Evolutionary conservation across 352 stramenopile species (phyloP).

Genomic region (Globisporangium recalcitrans): DNA sequence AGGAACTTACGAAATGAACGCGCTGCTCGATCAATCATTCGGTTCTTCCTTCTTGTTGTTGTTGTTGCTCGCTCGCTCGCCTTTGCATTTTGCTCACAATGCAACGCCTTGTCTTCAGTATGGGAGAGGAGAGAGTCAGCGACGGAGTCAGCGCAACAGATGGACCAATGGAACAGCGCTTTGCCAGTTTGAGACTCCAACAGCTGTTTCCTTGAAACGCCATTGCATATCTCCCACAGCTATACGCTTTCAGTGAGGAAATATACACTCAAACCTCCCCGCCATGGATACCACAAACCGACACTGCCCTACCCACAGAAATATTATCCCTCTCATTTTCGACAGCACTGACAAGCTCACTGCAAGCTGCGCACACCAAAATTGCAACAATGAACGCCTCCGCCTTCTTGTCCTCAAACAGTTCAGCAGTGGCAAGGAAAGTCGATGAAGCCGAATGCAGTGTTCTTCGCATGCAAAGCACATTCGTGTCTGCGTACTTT

Average conservation of each 20-base stretch:
- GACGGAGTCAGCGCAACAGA: slow-evolving; percentile 12
- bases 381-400: too few species aligned
- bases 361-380: too few species aligned
- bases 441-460: too few species aligned
- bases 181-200: not conserved
- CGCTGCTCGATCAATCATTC: not conserved
- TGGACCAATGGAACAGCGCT: slow-evolving; percentile 2
- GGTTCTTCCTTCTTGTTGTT: not conserved
- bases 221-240: not conserved
- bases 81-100: not conserved
- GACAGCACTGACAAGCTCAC: too few species aligned
- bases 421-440: too few species aligned
- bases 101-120: slow-evolving; percentile 14
- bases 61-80: not conserved
- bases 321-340: not conserved
- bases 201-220: slow-evolving; percentile 17
- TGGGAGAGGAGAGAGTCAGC: slow-evolving; percentile 15
- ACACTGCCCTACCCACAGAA: not conserved
- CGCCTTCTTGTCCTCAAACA: too few species aligned
- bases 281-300: not conserved
- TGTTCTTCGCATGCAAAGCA: too few species aligned
- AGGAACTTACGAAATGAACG: slow-evolving; percentile 16
- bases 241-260: not conserved
- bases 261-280: not conserved
- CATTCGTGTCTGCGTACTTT: too few species aligned